These are phyloP conservation scores for Avena sativa DNA, from an alignment of 176 grass and related monocot species.

Conservation along the genomic window DNA sequence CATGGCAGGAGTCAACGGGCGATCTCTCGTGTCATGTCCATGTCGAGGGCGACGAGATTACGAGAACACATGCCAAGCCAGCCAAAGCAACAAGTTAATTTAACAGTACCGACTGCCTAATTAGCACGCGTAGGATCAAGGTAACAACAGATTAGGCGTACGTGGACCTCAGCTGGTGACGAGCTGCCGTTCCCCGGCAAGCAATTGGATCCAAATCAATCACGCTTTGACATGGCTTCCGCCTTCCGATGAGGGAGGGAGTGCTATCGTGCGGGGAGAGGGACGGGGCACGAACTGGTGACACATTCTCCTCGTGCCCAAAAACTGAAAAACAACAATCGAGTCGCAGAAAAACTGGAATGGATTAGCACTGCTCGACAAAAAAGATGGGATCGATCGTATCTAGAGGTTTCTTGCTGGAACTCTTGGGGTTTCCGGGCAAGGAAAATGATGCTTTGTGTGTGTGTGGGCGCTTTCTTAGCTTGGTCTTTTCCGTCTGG, in stretches of 20 bases:
- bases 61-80: background rate
- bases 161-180: background rate
- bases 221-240: background rate
- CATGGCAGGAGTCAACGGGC: background rate
- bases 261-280: background rate
- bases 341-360: background rate
- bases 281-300: background rate
- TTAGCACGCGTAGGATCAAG: background rate
- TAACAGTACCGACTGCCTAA: background rate
- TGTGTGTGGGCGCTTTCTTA: background rate
- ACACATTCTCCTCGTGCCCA: background rate
- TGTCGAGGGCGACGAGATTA: background rate
- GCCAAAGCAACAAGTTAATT: constrained; percentile 1
- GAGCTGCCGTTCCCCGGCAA: background rate
- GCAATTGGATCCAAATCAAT: background rate
- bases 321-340: background rate
- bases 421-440: background rate
- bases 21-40: background rate
- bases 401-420: background rate
- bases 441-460: background rate
- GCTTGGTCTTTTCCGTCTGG: background rate
- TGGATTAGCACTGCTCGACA: background rate
- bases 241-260: background rate
- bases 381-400: background rate
- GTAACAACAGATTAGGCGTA: background rate